A percentile compares a stretch with the other conserved stretches of the same genome.
Conservation (phyloP, 345 rosid species). For the Salix dunnii region DNA sequence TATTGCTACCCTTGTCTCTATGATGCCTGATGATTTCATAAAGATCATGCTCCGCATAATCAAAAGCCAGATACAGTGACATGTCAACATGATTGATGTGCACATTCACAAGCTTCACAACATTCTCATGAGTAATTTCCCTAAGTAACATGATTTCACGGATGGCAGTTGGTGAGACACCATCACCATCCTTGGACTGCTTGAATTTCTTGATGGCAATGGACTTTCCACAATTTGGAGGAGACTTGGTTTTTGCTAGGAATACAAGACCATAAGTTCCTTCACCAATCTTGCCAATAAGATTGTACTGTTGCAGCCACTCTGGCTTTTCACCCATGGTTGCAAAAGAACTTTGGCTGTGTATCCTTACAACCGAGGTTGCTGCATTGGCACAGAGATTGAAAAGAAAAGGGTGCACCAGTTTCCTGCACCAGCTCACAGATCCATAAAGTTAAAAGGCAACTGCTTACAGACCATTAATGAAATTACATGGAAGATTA, state of each 20-base stretch:
- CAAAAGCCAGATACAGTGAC: conserved; percentile 95
- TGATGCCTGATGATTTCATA: conserved; percentile 92
- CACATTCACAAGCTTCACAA: conserved; percentile 94
- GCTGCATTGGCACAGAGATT: neutral
- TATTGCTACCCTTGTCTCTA: conserved; percentile 67
- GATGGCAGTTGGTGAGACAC: conserved; percentile 99
- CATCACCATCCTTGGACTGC: conserved; percentile 99
- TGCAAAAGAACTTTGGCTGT: conserved; percentile 7
- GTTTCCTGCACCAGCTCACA: neutral
- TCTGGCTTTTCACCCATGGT: conserved; percentile 84
- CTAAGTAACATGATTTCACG: conserved; percentile 98
- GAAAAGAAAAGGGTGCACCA: neutral
- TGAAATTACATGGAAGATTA: neutral
- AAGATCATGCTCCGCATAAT: conserved; percentile 93
- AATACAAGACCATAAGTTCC: conserved; percentile 99
- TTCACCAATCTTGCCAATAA: conserved; percentile 97
- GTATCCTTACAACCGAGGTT: conserved; percentile 2
- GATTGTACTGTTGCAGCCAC: conserved; percentile 97
- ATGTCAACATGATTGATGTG: conserved; percentile 93
- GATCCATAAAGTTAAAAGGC: conserved; percentile 3
- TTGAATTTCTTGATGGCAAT: conserved; percentile 98
- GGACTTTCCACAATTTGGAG: conserved; percentile 70
- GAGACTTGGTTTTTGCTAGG: conserved; percentile 75
- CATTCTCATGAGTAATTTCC: conserved; percentile 92
- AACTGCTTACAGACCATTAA: neutral